Evolutionary conservation across 148 eudicot genomes (phyloP), one percentile per base, ranked within the genome.

Genomic region (Arbutus unedo): DNA sequence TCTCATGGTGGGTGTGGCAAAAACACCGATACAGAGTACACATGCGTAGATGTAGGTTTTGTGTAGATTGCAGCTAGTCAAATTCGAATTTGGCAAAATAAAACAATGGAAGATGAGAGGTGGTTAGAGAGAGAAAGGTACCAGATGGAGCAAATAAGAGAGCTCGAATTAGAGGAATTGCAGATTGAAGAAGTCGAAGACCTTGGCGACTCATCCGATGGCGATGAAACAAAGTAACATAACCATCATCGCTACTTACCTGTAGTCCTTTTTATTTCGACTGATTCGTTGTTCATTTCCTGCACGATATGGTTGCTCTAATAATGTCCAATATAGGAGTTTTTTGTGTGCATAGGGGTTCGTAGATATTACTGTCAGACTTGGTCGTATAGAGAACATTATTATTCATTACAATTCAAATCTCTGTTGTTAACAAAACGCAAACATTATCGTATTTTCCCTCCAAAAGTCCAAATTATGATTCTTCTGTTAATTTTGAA

Each of bases 151-250:
- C 97, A 91, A 82, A 91, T 92, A 44, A 81, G 91, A 18, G 87
- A 92, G 89, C 95, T 96, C 77, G 98, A 96, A 15, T 79, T 82
- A 2, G 98, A 96, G 84, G 95, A 89, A 81, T 90, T 96, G 87
- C 89, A 93, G 78, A 81, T 96, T 67, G 99, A 96, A 88, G 98
- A 96, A 84, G 98, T 93, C 78, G 97, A 91, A n/a, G 81, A 88
- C 67, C 81, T 82, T 5, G 83, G 89, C 4, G 91, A 84, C 74
- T 89, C 90, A 23, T 88, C 90, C 43, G 94, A 87, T 23, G 93
- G 84, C 41, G 91, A 92, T 25, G 51, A 64, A 6, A 6, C 53
- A 70, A 74, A 82, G 89, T 88, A 89, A 68, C 23, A 56, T 51
- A 66, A 10, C 71, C 38, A 2, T 25, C 44, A 66, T 66, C 71